Percentiles rank a stretch among this genome's conserved stretches.
Conservation (phyloP, 2,329 filamentous ascomycete genomes). For the Ampelomyces quisqualis region DNA sequence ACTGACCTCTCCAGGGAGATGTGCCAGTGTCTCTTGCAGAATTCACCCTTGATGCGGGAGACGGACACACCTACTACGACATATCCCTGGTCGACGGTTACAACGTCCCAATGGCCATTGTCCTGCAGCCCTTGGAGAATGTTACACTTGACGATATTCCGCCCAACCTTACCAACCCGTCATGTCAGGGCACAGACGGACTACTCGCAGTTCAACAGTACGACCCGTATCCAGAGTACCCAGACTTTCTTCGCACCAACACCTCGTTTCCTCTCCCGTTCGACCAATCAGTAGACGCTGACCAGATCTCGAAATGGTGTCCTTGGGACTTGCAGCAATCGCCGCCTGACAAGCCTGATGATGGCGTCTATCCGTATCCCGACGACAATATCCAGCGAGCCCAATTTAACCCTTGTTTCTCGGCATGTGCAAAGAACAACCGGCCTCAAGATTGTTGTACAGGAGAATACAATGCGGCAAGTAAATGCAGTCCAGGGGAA, state of each 20-base stretch:
- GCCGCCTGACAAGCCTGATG: conserved; percentile 67
- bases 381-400: conserved; percentile 71
- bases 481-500: conserved; percentile 64
- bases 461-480: conserved; percentile 64
- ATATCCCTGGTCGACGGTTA: conserved; percentile 84
- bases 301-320: conserved; percentile 68
- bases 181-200: conserved; percentile 71
- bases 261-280: conserved; percentile 66
- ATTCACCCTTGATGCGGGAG: conserved; percentile 71
- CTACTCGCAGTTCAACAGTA: conserved; percentile 52
- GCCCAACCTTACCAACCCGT: conserved; percentile 73
- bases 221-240: conserved; percentile 55
- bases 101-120: conserved; percentile 69
- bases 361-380: conserved; percentile 78
- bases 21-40: conserved; percentile 77
- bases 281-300: conserved; percentile 60
- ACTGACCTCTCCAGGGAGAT: conserved; percentile 53
- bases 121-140: conserved; percentile 57
- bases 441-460: conserved; percentile 72
- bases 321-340: conserved; percentile 74
- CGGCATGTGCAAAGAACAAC: conserved; percentile 70
- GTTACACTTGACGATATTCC: conserved; percentile 63
- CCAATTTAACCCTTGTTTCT: conserved; percentile 74
- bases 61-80: conserved; percentile 75
- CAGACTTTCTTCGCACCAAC: conserved; percentile 61